phyloP scores from a whole-genome alignment of 192 early-diverging fungal genomes.

The Backusella luteola region DNA sequence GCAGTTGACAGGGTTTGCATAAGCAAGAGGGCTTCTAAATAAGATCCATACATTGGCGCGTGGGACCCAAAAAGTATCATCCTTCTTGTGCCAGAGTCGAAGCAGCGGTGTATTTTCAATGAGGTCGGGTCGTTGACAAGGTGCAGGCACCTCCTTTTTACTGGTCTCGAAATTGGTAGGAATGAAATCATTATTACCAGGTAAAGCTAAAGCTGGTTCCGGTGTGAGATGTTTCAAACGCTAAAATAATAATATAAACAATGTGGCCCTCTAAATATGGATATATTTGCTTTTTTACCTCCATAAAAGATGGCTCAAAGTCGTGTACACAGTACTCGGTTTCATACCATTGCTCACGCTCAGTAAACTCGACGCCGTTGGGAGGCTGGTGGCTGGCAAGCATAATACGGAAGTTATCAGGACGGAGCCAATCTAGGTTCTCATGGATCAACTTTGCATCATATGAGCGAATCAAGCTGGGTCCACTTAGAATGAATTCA shows the following conservation, averaged over 20 bases:
- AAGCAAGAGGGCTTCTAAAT: conserved; percentile 65
- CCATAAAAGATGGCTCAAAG: conserved; percentile 52
- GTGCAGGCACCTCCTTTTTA: conserved; percentile 26
- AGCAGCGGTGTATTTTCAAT: conserved; percentile 53
- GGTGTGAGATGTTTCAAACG: conserved; percentile 39
- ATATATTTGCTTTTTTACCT: conserved; percentile 28
- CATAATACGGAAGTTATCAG: conserved; percentile 62
- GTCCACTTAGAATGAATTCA: conserved; percentile 63
- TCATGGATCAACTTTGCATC: conserved; percentile 65
- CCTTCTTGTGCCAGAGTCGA: conserved; percentile 92
- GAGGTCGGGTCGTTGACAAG: conserved; percentile 44
- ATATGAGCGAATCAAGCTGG: conserved; percentile 42
- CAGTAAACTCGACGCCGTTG: conserved; percentile 41
- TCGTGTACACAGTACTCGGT: conserved; percentile 71
- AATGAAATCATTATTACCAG: conserved; percentile 77
- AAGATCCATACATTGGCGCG: conserved; percentile 76
- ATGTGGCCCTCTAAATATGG: conserved; percentile 5
- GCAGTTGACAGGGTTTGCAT: conserved; percentile 64
- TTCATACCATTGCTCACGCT: conserved; percentile 78
- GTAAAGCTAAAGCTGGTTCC: conserved; percentile 59
- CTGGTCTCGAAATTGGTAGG: conserved; percentile 73
- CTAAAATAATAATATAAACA: background rate
- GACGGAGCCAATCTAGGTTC: conserved; percentile 55
- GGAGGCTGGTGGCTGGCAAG: conserved; percentile 42
- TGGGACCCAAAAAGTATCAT: conserved; percentile 90